These are phyloP conservation scores for Lepidium aucheri DNA, from an alignment of 345 rosid species.

Conservation along the genomic window DNA sequence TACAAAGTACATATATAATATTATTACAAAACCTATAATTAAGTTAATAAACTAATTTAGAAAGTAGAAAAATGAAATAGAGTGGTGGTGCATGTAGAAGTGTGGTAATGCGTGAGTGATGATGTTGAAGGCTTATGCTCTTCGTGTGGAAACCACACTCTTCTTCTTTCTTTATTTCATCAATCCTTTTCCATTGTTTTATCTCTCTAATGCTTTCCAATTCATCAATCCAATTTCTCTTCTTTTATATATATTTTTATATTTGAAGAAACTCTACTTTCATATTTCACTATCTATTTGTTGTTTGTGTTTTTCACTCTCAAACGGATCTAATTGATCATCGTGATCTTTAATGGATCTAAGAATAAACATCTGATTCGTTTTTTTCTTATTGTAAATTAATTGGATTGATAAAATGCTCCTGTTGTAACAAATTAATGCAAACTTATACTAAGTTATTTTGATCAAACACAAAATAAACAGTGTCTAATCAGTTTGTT, in stretches of 20 bases:
- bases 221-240: slow-evolving; percentile 26
- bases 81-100: slow-evolving; percentile 20
- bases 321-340: background rate
- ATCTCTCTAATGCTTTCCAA: slow-evolving; percentile 27
- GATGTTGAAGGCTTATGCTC: slow-evolving; percentile 29
- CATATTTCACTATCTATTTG: slow-evolving; percentile 10
- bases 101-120: slow-evolving; percentile 22
- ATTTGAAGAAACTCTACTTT: slow-evolving; percentile 6
- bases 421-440: background rate
- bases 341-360: slow-evolving; percentile 1
- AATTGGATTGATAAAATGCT: background rate
- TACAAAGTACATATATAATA: background rate
- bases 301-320: slow-evolving; percentile 8
- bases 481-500: too few relatives aligned
- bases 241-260: background rate
- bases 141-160: slow-evolving; percentile 35
- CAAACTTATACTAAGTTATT: background rate
- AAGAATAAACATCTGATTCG: slow-evolving; percentile 17
- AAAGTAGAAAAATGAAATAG: background rate
- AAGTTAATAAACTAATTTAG: background rate
- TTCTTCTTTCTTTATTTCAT: slow-evolving; percentile 24
- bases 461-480: too few relatives aligned
- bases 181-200: slow-evolving; percentile 16
- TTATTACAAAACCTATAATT: background rate
- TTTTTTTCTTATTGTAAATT: background rate